Evolutionary conservation across 2,329 filamentous ascomycete genomes (phyloP), one percentile per base, ranked within the genome.

Genomic region (Fusarium graminum): DNA sequence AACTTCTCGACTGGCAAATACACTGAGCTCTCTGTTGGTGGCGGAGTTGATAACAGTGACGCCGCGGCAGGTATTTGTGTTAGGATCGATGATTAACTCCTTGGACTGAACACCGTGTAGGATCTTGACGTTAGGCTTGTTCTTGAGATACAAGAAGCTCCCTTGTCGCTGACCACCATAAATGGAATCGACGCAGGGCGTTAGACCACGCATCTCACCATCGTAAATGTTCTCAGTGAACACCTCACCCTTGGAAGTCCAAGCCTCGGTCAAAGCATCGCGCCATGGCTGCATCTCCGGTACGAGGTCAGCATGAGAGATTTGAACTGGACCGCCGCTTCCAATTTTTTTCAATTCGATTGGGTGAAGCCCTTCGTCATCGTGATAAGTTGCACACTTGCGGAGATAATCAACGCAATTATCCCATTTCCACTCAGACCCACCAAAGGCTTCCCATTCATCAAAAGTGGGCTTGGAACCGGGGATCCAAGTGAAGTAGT

Each of bases 401-500:
- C 81, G 79, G 8, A 88, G 77, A 65, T 88, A 88, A 9, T 80
- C 77, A 4, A 81, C 77, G 38, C 79, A 76, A 10, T 74, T 77
- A 3, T 86, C 47, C 64, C 66, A 89, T 0, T 78, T 87, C 87
- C 87, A 90, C 45, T 85, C 81, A 68, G 91, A 87, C 7, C 91
- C 92, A 46, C 91, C 90, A 32, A 85, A 85, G 75, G 91, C 91
- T n/a, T 87, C 88, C 81, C 90, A 86, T 19, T 89, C 88, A 72
- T 94, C 84, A 67, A 86, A 89, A 0, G 86, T 89, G 4, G 80
- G 79, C 52, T 82, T 82, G 55, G 81, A 84, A 3, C 87, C 87
- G 2, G 82, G 85, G 7, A 88, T 80, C 87, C 87, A 90, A 14
- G 86, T 88, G 74, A 85, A 88, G 73, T 89, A 90, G 76, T 90